Base-by-base conservation (phyloP, 805 yeast species). In the Nematodospora valgi region DNA sequence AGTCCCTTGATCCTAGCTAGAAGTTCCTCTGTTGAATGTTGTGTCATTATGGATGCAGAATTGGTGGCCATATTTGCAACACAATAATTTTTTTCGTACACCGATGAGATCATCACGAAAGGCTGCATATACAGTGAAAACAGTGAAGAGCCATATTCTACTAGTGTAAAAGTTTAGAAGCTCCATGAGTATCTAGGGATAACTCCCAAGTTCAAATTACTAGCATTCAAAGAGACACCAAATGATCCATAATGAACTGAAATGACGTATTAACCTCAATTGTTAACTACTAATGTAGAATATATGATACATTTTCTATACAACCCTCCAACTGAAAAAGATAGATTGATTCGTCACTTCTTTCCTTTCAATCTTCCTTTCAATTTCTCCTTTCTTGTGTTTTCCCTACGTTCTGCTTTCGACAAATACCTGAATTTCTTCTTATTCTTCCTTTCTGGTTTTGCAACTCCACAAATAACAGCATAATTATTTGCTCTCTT, bases 371-470 rank as follows among this genome's bases (percentile, higher is more conserved):
- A 27, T 26, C 40, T 43, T 4, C 35, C 31, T 27, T 39, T 58
- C 32, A 44, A 24, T 45, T 52, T 59, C 33, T 57, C 64, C 47
- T 65, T 68, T 31, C 64, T 49, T 34, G 54, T 52, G 38, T 64
- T 65, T 16, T 60, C 70, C 40, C 65, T 78, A 60, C 98, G 76
- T 61, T 88, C 96, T 18, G 70, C 62, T 58, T 87, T 86, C 32
- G 93, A 76, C 57, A 89, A 70, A 49, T 89, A 91, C 62, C 96
- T 78, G 53, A 88, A 88, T 72, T 89, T 89, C 61, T 70, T 75
- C 42, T 56, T 60, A 22, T 50, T 53, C 35, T 51, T 45, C 22
- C 24, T 26, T 6, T 48, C 43, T 19, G 67, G 60, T 46, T 76
- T 73, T 27, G 69, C 58, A 45, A 70, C 73, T 12, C 85, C 78